Conservation (phyloP, 345 rosid species). For the Populus euphratica region DNA sequence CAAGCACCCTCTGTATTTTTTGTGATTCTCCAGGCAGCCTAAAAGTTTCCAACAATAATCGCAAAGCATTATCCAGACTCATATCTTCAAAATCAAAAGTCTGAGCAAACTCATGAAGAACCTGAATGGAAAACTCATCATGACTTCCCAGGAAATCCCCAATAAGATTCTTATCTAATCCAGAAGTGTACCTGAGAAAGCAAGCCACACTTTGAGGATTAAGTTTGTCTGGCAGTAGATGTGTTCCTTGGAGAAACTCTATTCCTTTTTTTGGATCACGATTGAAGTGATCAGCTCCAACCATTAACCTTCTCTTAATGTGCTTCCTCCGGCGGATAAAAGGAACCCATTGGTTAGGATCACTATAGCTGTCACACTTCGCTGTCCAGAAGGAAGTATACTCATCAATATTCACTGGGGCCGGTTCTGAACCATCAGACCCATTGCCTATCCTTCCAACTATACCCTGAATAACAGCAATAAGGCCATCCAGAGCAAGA, state of each 20-base stretch:
- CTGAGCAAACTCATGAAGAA: constrained; percentile 97
- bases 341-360: constrained; percentile 85
- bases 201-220: constrained; percentile 99
- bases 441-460: constrained; percentile 94
- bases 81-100: constrained; percentile 97
- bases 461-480: constrained; percentile 97
- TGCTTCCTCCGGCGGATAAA: constrained; percentile 86
- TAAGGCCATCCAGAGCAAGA: constrained; percentile 93
- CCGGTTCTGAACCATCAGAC: constrained; percentile 56
- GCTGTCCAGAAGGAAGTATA: constrained; percentile 98
- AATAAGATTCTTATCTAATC: constrained; percentile 95
- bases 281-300: constrained; percentile 99
- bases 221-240: constrained; percentile 95
- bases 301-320: constrained; percentile 93
- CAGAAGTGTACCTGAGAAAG: constrained; percentile 95
- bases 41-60: constrained; percentile 90
- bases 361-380: constrained; percentile 77
- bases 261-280: constrained; percentile 98
- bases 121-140: constrained; percentile 96
- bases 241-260: constrained; percentile 97
- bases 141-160: constrained; percentile 99
- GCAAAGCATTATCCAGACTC: constrained; percentile 91
- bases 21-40: constrained; percentile 98
- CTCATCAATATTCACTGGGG: constrained; percentile 76
- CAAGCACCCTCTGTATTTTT: constrained; percentile 95